Evolutionary conservation across 2,329 filamentous ascomycete genomes (phyloP).

Genomic region (Cordyceps militaris): DNA sequence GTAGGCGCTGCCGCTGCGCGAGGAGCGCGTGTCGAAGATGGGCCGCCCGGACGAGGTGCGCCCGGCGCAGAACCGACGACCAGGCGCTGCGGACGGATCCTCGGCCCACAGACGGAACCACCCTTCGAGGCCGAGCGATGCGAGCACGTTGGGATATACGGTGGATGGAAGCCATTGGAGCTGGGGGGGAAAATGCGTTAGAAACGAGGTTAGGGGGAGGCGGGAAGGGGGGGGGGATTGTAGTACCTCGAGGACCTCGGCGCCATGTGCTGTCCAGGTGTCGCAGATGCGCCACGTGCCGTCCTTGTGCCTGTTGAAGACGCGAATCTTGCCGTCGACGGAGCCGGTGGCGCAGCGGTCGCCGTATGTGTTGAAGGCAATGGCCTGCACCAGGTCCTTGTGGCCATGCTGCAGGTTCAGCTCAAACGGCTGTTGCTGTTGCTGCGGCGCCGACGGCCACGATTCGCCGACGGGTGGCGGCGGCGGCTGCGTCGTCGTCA

Average conservation of each 20-base stretch:
- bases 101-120: slow-evolving; percentile 90
- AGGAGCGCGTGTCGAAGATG: slow-evolving; percentile 49
- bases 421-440: slow-evolving; percentile 39
- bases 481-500: slow-evolving; percentile 20
- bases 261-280: slow-evolving; percentile 83
- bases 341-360: slow-evolving; percentile 87
- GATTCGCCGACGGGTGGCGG: slow-evolving; percentile 34
- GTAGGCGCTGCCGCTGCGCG: slow-evolving; percentile 50
- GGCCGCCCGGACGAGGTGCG: slow-evolving; percentile 43
- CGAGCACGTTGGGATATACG: slow-evolving; percentile 77
- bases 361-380: slow-evolving; percentile 88
- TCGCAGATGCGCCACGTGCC: slow-evolving; percentile 74
- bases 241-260: slow-evolving; percentile 80
- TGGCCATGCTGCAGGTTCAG: slow-evolving; percentile 66
- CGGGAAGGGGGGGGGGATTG: slow-evolving; percentile 7
- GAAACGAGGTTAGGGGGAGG: background rate
- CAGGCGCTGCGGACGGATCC: slow-evolving; percentile 72
- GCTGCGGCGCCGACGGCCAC: background rate
- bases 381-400: slow-evolving; percentile 72
- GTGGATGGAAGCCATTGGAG: slow-evolving; percentile 91
- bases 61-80: slow-evolving; percentile 68
- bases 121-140: slow-evolving; percentile 82
- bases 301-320: slow-evolving; percentile 79
- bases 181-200: slow-evolving; percentile 34
- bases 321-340: slow-evolving; percentile 85